Base-by-base conservation (phyloP, 306 rosid species). In the Abrus pulchellus region DNA sequence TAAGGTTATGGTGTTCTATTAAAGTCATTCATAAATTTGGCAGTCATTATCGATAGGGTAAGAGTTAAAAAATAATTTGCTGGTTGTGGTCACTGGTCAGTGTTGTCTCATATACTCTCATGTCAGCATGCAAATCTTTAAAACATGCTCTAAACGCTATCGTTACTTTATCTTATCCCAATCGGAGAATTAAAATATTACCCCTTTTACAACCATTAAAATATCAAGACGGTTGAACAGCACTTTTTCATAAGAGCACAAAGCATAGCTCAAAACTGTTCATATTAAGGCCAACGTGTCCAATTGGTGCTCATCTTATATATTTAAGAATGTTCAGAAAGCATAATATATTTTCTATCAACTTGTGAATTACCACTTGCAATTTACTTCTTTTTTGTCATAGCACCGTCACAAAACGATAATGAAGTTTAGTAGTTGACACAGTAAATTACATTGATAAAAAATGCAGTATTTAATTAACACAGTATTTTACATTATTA, bases 231-330 rank as follows among this genome's bases (percentile, higher is more conserved):
- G 65, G 41, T 9, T 10, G 65, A 9, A 52, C 6, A 52, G 20
- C n/a, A 20, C 57, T 52, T 52, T 20, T 20, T 20, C 20, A 20
- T 20, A 20, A 20, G 20, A 20, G 20, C 20, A 44, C 1, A 6
- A 44, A 44, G 49, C 49, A 44, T 57, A 59, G 65, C 41, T 59
- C 65, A 30, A 30, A 59, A 30, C 9, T 59, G 40, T 59, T 59
- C 64, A 57, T 28, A 57, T 7, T 20, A 6, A 56, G 62, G 34
- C 56, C 13, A 50, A 1, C 1, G 56, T 13, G 27, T 13, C 13
- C 56, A 50, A 50, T 50, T 50, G 56, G 28, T 13, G n/a, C 56
- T 3, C 28, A 50, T 50, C 56, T 13, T 50, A 13, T 27, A n/a
- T n/a, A 50, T 53, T 53, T 53, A 14, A 53, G 59, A 53, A n/a